Conservation (phyloP, 2,329 filamentous ascomycete species). For the Exophiala spinifera region DNA sequence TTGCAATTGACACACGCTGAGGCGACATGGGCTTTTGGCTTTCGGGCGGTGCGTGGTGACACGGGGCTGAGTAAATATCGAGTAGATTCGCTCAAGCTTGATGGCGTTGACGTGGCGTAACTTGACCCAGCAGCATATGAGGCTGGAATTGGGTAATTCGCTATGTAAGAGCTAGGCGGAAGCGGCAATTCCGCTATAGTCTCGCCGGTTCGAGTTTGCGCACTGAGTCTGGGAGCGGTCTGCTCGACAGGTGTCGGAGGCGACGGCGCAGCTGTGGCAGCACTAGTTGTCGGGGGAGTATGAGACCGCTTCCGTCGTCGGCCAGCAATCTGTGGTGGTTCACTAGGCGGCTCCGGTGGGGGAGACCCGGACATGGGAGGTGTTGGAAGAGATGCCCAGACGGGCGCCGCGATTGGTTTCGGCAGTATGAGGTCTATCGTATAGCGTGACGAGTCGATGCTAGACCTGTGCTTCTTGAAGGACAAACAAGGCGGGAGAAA, state of each 20-base stretch:
- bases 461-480: conserved; percentile 31
- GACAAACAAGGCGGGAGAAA: conserved; percentile 24
- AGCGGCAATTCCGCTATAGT: conserved; percentile 10
- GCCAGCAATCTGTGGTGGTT: conserved; percentile 37
- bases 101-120: conserved; percentile 26
- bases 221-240: conserved; percentile 20
- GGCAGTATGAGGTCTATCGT: conserved; percentile 31
- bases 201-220: conserved; percentile 19
- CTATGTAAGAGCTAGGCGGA: conserved; percentile 16
- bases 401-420: conserved; percentile 32
- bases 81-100: conserved; percentile 4
- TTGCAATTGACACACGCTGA: conserved; percentile 50
- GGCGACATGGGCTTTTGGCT: conserved; percentile 47
- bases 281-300: conserved; percentile 29
- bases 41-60: conserved; percentile 40
- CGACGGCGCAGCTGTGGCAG: conserved; percentile 20
- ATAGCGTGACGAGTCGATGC: conserved; percentile 30
- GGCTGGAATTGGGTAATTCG: conserved; percentile 16
- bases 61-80: conserved; percentile 25
- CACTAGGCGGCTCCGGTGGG: conserved; percentile 37
- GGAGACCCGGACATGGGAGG: conserved; percentile 46
- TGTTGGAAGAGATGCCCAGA: conserved; percentile 39
- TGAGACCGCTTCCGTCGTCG: conserved; percentile 34
- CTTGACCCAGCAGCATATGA: conserved; percentile 18
- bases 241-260: conserved; percentile 15